These are phyloP conservation scores for Hsuehochloa calcarea DNA, from an alignment of 176 grass and related monocot species.

Conservation along the genomic window DNA sequence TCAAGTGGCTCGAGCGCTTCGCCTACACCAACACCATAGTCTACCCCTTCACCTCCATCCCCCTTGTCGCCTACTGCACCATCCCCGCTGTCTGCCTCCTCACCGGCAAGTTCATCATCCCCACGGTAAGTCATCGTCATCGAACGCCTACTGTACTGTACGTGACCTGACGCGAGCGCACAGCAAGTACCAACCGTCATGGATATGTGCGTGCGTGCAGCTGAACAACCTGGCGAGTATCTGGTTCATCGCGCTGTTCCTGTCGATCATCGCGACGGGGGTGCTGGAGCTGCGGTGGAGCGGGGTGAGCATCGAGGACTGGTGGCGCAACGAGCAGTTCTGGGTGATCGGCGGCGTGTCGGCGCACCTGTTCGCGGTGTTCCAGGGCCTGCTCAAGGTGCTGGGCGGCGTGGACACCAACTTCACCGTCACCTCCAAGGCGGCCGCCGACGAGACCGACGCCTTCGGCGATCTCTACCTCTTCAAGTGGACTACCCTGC, in stretches of 20 bases:
- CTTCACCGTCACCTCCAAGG: constrained; percentile 96
- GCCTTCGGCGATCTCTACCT: constrained; percentile 87
- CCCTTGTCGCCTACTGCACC: constrained; percentile 82
- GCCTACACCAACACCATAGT: constrained; percentile 99
- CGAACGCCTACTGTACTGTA: background rate
- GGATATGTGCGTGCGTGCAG: constrained; percentile 2
- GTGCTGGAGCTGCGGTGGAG: constrained; percentile 88
- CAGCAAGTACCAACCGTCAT: background rate
- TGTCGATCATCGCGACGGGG: constrained; percentile 83
- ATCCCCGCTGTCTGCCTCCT: constrained; percentile 88
- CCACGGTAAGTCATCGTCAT: constrained; percentile 46
- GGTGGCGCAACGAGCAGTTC: constrained; percentile 94
- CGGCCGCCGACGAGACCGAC: constrained; percentile 58
- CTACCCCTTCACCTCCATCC: constrained; percentile 93
- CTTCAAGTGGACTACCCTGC: constrained; percentile 93
- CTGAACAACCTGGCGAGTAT: constrained; percentile 85
- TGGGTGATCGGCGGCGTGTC: constrained; percentile 93
- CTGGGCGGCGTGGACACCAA: constrained; percentile 83
- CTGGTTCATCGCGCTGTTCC: constrained; percentile 88
- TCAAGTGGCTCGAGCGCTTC: constrained; percentile 93
- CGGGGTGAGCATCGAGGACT: constrained; percentile 90
- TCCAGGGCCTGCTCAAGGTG: constrained; percentile 96
- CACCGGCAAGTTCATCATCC: constrained; percentile 95
- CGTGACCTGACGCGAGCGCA: background rate
- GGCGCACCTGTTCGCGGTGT: constrained; percentile 83